Conservation (phyloP, 306 rosid species). For the Castanea mollissima region DNA sequence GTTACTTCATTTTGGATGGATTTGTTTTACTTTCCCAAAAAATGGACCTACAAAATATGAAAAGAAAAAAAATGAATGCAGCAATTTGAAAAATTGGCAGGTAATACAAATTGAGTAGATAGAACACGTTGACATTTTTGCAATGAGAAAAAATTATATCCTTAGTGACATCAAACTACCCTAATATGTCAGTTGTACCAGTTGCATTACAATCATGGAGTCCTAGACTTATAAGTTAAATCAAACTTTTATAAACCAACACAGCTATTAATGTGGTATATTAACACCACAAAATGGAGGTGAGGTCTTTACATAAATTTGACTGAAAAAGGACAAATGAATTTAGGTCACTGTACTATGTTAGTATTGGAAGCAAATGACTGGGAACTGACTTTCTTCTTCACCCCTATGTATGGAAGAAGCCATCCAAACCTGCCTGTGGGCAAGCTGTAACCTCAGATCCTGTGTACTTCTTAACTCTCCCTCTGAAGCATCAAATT, state of each 20-base stretch:
- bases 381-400: slow-evolving; percentile 71
- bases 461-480: slow-evolving; percentile 43
- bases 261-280: neutral
- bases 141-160: neutral
- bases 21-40: neutral
- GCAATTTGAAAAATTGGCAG: neutral
- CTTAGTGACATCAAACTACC: neutral
- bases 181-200: neutral
- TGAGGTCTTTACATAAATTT: neutral
- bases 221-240: neutral
- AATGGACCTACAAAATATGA: neutral
- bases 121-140: neutral
- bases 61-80: neutral
- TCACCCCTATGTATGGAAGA: slow-evolving; percentile 91
- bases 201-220: neutral
- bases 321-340: slow-evolving; percentile 11
- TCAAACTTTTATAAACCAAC: neutral
- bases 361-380: slow-evolving; percentile 18
- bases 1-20: neutral
- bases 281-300: neutral
- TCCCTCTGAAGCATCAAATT: slow-evolving; percentile 44
- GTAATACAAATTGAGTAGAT: neutral
- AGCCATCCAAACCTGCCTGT: slow-evolving; percentile 88
- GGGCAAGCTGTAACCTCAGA: slow-evolving; percentile 48
- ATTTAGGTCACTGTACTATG: neutral